Base-by-base conservation (phyloP, 495 filamentous ascomycete genomes). In the Hypoxylon crocopeplum region DNA sequence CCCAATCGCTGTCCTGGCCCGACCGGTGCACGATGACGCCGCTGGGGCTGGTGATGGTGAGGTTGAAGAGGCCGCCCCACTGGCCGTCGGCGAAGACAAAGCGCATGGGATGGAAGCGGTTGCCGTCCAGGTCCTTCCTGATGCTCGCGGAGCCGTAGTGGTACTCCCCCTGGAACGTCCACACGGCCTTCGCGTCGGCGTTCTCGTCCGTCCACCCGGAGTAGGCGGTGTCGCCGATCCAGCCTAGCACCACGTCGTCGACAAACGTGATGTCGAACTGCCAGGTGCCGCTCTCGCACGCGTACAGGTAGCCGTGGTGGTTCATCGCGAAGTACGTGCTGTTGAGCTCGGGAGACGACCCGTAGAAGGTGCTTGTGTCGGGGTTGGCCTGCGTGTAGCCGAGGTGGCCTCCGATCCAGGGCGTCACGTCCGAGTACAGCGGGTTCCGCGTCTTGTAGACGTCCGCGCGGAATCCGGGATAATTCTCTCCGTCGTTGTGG, bases 261-360 rank as follows among this genome's bases (percentile, higher is more conserved):
- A 61, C 57, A 15, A 24, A 46, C 3, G 27, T 34, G 42, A 55
- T 39, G 39, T 62, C 59, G 46, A 62, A 62, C 39, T 62, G 59
- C 51, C 51, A 62, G 8, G 39, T 21, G 17, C 59, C 59, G 8
- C 7, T 17, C 39, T 62, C 59, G 45, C 59, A 62, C 3, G 59
- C 59, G 45, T 49, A 62, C 10, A 62, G 51, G 45, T 62, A 62
- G 15, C 44, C 59, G 59, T 51, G 59, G 11, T 62, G 59, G 51
- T 62, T 56, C 7, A 62, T 39, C 21, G 24, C 50, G 25, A 62
- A 56, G 51, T 62, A 56, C n/a, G 59, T 42, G 17, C 37, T 50
- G 38, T 48, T 39, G 2, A 62, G 51, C 36, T 47, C 15, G 15
- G 11, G 4, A 1, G 51, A 44, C 0, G 59, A 56, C 10, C 37